phyloP scores from a whole-genome alignment of 1,284 basidiomycete genomes.

The Melanopsichium pennsylvanicum region DNA sequence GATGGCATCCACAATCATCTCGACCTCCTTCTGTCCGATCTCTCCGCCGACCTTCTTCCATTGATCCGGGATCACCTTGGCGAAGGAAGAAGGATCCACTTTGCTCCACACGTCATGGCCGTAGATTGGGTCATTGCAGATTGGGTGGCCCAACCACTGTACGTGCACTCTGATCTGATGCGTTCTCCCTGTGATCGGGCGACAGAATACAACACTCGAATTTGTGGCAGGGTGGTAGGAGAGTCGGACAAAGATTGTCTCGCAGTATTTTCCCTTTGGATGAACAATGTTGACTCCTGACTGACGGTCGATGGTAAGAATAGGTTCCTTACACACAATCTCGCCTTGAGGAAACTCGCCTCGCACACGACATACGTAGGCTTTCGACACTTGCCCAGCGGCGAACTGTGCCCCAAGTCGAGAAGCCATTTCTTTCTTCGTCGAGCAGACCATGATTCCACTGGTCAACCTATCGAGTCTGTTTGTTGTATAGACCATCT shows the following conservation, averaged over 20 bases:
- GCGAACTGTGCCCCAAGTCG: conserved; percentile 69
- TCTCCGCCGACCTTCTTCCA: conserved; percentile 60
- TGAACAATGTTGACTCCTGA: conserved; percentile 90
- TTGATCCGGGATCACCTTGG: conserved; percentile 52
- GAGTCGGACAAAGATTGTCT: conserved; percentile 86
- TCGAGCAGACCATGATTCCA: conserved; percentile 92
- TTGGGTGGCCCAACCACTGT: conserved; percentile 90
- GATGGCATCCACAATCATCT: conserved; percentile 60
- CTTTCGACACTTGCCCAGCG: conserved; percentile 75
- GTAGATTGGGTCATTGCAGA: conserved; percentile 72
- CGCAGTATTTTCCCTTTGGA: conserved; percentile 70
- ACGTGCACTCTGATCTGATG: conserved; percentile 96
- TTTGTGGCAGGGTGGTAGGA: conserved; percentile 83
- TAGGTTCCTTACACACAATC: conserved; percentile 81
- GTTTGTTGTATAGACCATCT: conserved; percentile 88
- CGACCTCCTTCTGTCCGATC: conserved; percentile 56
- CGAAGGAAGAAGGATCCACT: conserved; percentile 46
- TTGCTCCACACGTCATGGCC: conserved; percentile 61
- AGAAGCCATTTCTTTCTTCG: conserved; percentile 77
- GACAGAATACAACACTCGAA: conserved; percentile 86
- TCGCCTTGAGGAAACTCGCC: conserved; percentile 72
- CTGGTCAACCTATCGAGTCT: conserved; percentile 93
- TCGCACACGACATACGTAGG: conserved; percentile 52
- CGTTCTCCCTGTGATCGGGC: conserved; percentile 71
- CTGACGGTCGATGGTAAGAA: conserved; percentile 91